Percentiles rank a stretch among this genome's conserved stretches.
These are phyloP conservation scores for Phialophora tarda DNA, from an alignment of 2,329 filamentous ascomycete genomes.

Conservation along the genomic window DNA sequence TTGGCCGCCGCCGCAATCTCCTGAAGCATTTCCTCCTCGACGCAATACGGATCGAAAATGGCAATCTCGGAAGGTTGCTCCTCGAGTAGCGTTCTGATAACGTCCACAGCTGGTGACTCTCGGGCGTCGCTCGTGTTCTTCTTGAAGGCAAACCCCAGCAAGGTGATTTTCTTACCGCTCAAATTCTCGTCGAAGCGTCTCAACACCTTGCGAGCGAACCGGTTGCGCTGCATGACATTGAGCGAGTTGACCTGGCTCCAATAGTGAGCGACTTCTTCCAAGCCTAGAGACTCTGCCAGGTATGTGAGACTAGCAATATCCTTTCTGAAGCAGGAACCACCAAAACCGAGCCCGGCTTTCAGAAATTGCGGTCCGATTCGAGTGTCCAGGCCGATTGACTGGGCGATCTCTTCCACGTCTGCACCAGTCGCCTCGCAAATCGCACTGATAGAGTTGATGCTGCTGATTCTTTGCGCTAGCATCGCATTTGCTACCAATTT, in stretches of 20 bases:
- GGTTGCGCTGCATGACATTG: slow-evolving; percentile 75
- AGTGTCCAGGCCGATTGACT: slow-evolving; percentile 70
- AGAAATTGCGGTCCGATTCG: slow-evolving; percentile 76
- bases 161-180: slow-evolving; percentile 70
- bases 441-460: slow-evolving; percentile 80
- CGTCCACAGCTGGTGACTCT: slow-evolving; percentile 71
- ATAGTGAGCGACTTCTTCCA: slow-evolving; percentile 75
- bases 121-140: slow-evolving; percentile 77
- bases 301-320: slow-evolving; percentile 77
- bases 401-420: slow-evolving; percentile 73
- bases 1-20: slow-evolving; percentile 44
- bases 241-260: slow-evolving; percentile 76
- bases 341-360: slow-evolving; percentile 76
- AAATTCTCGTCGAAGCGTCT: slow-evolving; percentile 69
- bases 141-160: slow-evolving; percentile 81
- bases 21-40: slow-evolving; percentile 47
- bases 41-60: slow-evolving; percentile 68
- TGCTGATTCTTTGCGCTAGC: slow-evolving; percentile 79
- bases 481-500: slow-evolving; percentile 82
- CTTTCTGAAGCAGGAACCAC: slow-evolving; percentile 82
- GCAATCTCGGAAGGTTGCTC: slow-evolving; percentile 69
- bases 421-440: slow-evolving; percentile 78
- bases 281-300: slow-evolving; percentile 70
- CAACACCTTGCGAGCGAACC: slow-evolving; percentile 71
- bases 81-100: slow-evolving; percentile 68